Conservation (phyloP, 75 land plant species). For the Pinus albicaulis region DNA sequence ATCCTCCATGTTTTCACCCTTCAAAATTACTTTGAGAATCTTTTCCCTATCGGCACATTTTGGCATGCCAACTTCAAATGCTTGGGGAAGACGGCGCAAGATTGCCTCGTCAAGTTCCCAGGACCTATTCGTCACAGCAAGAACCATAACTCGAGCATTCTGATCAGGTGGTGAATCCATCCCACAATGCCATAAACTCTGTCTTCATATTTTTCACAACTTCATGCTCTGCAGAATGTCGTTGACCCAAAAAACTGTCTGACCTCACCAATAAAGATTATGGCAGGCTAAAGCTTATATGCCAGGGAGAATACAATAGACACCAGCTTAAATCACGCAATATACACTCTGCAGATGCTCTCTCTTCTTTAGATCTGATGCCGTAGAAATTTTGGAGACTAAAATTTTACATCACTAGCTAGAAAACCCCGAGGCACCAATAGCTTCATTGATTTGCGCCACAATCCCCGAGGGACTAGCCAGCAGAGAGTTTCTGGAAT, state of each 20-base stretch:
- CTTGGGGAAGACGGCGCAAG: conserved; percentile 43
- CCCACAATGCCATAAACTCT: conserved; percentile 62
- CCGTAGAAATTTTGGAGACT: too few species aligned
- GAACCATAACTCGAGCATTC: conserved; percentile 54
- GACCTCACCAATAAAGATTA: conserved; percentile 29
- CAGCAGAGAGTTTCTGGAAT: background rate
- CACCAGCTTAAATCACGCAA: too few species aligned
- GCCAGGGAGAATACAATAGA: too few species aligned
- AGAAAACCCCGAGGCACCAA: too few species aligned
- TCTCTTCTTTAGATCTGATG: too few species aligned
- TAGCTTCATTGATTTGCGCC: too few species aligned
- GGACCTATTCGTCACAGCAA: conserved; percentile 57
- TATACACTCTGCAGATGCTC: too few species aligned
- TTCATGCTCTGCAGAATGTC: conserved; percentile 43
- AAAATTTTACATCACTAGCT: too few species aligned
- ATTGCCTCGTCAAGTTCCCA: conserved; percentile 60
- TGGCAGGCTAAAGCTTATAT: too few species aligned
- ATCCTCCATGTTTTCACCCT: conserved; percentile 36
- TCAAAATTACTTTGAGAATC: conserved; percentile 40
- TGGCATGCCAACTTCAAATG: conserved; percentile 57
- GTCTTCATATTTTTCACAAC: conserved; percentile 55
- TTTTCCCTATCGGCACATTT: conserved; percentile 28
- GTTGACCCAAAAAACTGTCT: conserved; percentile 49
- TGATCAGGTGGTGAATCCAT: conserved; percentile 60
- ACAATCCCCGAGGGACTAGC: too few species aligned